Evolutionary conservation across 768 basidiomycete species (phyloP).

Genomic region (Leccinum boreale): DNA sequence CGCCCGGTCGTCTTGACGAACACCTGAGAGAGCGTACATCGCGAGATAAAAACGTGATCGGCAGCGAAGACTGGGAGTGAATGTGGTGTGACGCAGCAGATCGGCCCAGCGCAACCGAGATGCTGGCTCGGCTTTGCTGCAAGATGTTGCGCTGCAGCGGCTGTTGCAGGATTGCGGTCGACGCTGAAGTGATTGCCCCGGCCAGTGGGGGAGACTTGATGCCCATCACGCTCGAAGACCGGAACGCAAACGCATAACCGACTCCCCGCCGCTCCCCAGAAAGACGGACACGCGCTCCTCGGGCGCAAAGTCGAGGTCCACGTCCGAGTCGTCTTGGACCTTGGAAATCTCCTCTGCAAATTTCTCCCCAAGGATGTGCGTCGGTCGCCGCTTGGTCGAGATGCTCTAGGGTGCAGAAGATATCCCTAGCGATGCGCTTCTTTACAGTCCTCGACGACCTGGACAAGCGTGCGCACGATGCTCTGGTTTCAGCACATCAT

Average conservation of each 20-base stretch:
- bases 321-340: constrained; percentile 63
- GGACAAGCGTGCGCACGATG: constrained; percentile 78
- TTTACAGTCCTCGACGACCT: constrained; percentile 80
- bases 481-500: constrained; percentile 41
- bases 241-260: no score
- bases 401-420: constrained; percentile 33
- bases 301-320: constrained; percentile 74
- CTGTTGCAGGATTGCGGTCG: constrained; percentile 55
- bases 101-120: constrained; percentile 23
- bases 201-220: no score
- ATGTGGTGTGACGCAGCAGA: constrained; percentile 12
- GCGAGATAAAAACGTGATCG: no score
- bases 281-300: constrained; percentile 45
- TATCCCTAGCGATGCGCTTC: constrained; percentile 46
- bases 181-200: no score
- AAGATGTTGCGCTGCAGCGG: constrained; percentile 52
- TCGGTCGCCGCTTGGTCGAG: constrained; percentile 32
- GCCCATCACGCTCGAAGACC: no score
- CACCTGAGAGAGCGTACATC: constrained; percentile 65
- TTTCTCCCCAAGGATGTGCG: constrained; percentile 56
- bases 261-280: constrained; percentile 34
- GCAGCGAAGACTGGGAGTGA: constrained; percentile 32
- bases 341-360: constrained; percentile 56
- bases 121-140: constrained; percentile 40
- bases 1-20: constrained; percentile 84